Evolutionary conservation across 805 yeast genomes (phyloP).

Genomic region (Torulaspora indica): DNA sequence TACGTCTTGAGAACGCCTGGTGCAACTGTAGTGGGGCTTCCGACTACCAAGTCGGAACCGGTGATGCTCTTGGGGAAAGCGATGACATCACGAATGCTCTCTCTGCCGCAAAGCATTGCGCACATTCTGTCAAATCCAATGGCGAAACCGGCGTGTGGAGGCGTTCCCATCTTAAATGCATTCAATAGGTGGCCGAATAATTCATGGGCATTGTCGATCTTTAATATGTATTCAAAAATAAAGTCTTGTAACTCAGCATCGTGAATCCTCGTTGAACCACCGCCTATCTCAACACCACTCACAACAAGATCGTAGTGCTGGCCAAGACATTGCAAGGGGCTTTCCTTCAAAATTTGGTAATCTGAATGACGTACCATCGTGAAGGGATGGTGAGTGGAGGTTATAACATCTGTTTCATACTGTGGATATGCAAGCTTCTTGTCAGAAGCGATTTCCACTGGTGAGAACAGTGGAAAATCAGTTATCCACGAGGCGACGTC

Average conservation of each 20-base stretch:
- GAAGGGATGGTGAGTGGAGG: slow-evolving; percentile 94
- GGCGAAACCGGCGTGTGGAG: slow-evolving; percentile 98
- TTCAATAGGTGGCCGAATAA: slow-evolving; percentile 81
- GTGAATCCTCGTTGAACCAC: slow-evolving; percentile 94
- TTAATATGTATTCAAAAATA: slow-evolving; percentile 60
- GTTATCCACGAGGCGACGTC: slow-evolving; percentile 75
- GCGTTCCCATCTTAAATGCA: slow-evolving; percentile 87
- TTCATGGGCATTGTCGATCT: slow-evolving; percentile 51
- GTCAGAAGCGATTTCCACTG: slow-evolving; percentile 43
- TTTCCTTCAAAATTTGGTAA: slow-evolving; percentile 45
- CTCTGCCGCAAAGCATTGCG: slow-evolving; percentile 77
- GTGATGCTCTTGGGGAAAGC: slow-evolving; percentile 92
- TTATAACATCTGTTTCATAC: slow-evolving; percentile 47
- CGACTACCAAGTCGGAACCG: slow-evolving; percentile 85
- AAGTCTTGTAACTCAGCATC: slow-evolving; percentile 73
- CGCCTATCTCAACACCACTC: slow-evolving; percentile 94
- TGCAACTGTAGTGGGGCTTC: slow-evolving; percentile 68
- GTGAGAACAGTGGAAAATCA: slow-evolving; percentile 90
- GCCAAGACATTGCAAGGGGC: slow-evolving; percentile 68
- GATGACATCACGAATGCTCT: slow-evolving; percentile 84
- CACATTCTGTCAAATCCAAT: slow-evolving; percentile 90
- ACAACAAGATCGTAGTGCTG: slow-evolving; percentile 92
- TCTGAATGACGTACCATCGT: slow-evolving; percentile 82
- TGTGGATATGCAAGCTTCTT: slow-evolving; percentile 48
- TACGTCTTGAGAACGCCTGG: slow-evolving; percentile 51